A percentile compares a stretch with the other conserved stretches of the same genome.
Conservation (phyloP, 2,329 filamentous ascomycete genomes). For the Aspergillus brasiliensis region DNA sequence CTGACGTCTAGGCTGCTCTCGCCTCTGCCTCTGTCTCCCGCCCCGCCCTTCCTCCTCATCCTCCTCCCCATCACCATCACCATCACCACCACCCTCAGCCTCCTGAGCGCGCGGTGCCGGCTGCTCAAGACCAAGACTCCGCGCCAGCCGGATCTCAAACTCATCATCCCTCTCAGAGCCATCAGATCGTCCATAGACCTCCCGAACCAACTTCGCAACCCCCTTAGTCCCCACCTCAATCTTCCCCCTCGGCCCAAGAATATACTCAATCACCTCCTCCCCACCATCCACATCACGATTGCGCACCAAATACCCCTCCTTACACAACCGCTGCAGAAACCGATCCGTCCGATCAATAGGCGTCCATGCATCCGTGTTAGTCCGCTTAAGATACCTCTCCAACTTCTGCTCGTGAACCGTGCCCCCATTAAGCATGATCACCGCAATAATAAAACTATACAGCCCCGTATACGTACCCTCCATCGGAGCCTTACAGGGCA, state of each 20-base stretch:
- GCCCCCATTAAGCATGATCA: conserved; percentile 72
- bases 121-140: conserved; percentile 60
- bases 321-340: conserved; percentile 72
- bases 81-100: conserved; percentile 11
- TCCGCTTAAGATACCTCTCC: conserved; percentile 69
- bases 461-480: conserved; percentile 82
- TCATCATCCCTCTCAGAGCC: conserved; percentile 39
- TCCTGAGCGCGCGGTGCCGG: neutral
- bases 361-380: conserved; percentile 75
- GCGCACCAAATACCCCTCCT: conserved; percentile 80
- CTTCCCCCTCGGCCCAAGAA: conserved; percentile 81
- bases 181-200: conserved; percentile 52
- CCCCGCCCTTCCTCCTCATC: conserved; percentile 2
- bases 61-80: too few species aligned
- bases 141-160: conserved; percentile 62
- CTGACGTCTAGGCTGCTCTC: neutral
- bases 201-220: conserved; percentile 68
- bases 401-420: conserved; percentile 79
- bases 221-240: conserved; percentile 79
- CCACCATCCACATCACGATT: conserved; percentile 69
- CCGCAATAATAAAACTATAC: conserved; percentile 75
- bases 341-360: conserved; percentile 75
- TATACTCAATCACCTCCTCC: conserved; percentile 77
- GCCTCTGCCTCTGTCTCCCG: conserved; percentile 4
- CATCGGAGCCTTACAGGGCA: conserved; percentile 67